Percentiles rank a stretch among this genome's conserved stretches.
These are phyloP conservation scores for Letharia columbiana DNA, from an alignment of 495 filamentous ascomycete species.

Conservation along the genomic window DNA sequence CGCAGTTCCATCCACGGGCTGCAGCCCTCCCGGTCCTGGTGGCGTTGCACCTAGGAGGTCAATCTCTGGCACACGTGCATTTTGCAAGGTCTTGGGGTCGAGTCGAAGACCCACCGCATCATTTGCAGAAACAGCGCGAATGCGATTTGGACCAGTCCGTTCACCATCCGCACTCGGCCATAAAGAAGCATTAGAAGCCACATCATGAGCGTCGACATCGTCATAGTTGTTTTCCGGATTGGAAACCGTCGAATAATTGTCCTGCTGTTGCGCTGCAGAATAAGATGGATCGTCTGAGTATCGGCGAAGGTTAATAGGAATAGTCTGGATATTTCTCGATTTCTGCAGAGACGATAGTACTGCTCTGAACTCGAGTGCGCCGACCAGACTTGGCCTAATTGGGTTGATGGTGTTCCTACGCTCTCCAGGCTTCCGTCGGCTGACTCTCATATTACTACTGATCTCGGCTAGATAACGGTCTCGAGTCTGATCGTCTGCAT, in stretches of 20 bases:
- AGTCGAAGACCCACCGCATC: slow-evolving; percentile 42
- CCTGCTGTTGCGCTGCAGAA: slow-evolving; percentile 37
- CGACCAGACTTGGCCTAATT: slow-evolving; percentile 87
- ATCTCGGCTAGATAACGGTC: slow-evolving; percentile 73
- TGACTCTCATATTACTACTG: slow-evolving; percentile 85
- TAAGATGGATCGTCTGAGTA: slow-evolving; percentile 61
- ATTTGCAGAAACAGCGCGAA: slow-evolving; percentile 60
- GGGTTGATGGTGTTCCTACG: slow-evolving; percentile 70
- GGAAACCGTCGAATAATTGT: slow-evolving; percentile 43
- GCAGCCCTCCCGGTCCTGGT: slow-evolving; percentile 14
- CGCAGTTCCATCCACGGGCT: slow-evolving; percentile 1
- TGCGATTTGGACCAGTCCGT: slow-evolving; percentile 31
- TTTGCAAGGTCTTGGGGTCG: slow-evolving; percentile 31
- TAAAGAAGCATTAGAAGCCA: slow-evolving; percentile 28
- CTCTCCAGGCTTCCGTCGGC: slow-evolving; percentile 51
- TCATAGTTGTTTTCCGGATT: slow-evolving; percentile 34
- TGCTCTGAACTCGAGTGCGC: slow-evolving; percentile 87
- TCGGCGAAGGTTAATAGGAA: slow-evolving; percentile 57
- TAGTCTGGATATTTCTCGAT: slow-evolving; percentile 60
- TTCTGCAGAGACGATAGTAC: slow-evolving; percentile 75
- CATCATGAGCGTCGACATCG: slow-evolving; percentile 23
- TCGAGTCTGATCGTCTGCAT: slow-evolving; percentile 62
- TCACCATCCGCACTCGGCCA: slow-evolving; percentile 29
- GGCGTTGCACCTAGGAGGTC: slow-evolving; percentile 19
- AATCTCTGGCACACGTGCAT: slow-evolving; percentile 22